These are phyloP conservation scores for Alternaria novae-zelandiae DNA, from an alignment of 2,329 filamentous ascomycete species.

Conservation along the genomic window DNA sequence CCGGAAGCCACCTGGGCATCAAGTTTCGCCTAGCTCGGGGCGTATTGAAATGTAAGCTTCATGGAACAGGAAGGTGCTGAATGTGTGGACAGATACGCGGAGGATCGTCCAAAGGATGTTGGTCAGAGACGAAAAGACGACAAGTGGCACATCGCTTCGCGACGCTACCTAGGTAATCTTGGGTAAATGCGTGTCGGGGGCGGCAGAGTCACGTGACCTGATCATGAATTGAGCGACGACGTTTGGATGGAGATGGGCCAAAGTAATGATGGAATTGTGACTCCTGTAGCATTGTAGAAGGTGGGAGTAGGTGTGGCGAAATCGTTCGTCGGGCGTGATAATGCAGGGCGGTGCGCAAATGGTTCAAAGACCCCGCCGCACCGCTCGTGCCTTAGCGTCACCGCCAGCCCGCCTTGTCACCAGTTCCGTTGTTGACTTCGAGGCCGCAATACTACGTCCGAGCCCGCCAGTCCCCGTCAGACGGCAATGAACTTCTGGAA, in stretches of 20 bases:
- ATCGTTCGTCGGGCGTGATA: background rate
- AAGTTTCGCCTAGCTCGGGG: background rate
- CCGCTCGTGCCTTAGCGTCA: conserved; percentile 30
- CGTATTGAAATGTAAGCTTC: background rate
- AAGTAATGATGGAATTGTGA: background rate
- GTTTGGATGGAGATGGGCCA: background rate
- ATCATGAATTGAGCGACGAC: background rate
- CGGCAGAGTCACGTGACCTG: background rate
- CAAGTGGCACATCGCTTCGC: background rate
- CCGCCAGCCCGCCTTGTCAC: conserved; percentile 11
- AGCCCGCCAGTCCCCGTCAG: conserved; percentile 3
- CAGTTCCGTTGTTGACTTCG: background rate
- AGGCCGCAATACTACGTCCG: background rate
- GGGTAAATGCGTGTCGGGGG: background rate
- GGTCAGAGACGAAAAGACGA: background rate
- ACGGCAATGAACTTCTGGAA: background rate
- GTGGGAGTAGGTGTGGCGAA: background rate
- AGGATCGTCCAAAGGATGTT: background rate
- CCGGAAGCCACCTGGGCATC: background rate
- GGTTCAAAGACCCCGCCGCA: conserved; percentile 13
- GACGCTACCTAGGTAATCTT: background rate
- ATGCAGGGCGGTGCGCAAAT: conserved; percentile 6
- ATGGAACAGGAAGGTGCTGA: background rate
- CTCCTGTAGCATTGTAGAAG: background rate
- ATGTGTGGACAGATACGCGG: background rate